A percentile compares a stretch with the other conserved stretches of the same genome.
phyloP scores from a whole-genome alignment of 2,329 filamentous ascomycete species.

The Polychaeton citri region DNA sequence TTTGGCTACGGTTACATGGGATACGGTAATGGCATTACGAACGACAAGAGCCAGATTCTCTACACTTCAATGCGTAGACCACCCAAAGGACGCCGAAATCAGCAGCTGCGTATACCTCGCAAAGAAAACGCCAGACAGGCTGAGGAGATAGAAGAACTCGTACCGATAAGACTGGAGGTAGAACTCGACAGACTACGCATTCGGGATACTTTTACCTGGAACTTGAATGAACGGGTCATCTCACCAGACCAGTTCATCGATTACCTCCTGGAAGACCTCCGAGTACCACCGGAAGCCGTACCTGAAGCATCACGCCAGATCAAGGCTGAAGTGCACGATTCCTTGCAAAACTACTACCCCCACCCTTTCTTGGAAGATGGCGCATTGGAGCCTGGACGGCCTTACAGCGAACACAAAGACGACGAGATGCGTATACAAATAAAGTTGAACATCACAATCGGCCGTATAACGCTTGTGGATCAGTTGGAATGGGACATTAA shows the following conservation, averaged over 20 bases:
- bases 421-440: conserved; percentile 96
- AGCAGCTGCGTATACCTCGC: conserved; percentile 57
- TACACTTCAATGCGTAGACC: conserved; percentile 69
- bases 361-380: conserved; percentile 84
- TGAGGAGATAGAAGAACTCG: conserved; percentile 80
- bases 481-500: conserved; percentile 99
- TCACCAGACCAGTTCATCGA: conserved; percentile 71
- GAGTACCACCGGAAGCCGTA: conserved; percentile 55
- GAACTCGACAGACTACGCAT: conserved; percentile 93
- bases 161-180: conserved; percentile 82
- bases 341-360: conserved; percentile 85
- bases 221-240: conserved; percentile 79
- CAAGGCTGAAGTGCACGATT: conserved; percentile 71
- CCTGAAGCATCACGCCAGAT: conserved; percentile 44
- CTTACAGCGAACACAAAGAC: conserved; percentile 92
- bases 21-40: conserved; percentile 77
- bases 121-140: conserved; percentile 76
- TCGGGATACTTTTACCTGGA: conserved; percentile 97
- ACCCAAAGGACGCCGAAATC: conserved; percentile 62
- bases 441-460: conserved; percentile 96
- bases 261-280: conserved; percentile 76
- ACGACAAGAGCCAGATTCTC: conserved; percentile 53
- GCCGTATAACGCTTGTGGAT: conserved; percentile 82
- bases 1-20: conserved; percentile 69
- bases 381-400: conserved; percentile 74